Base-by-base conservation (phyloP, 2,329 filamentous ascomycete genomes). In the Colletotrichum lupini region DNA sequence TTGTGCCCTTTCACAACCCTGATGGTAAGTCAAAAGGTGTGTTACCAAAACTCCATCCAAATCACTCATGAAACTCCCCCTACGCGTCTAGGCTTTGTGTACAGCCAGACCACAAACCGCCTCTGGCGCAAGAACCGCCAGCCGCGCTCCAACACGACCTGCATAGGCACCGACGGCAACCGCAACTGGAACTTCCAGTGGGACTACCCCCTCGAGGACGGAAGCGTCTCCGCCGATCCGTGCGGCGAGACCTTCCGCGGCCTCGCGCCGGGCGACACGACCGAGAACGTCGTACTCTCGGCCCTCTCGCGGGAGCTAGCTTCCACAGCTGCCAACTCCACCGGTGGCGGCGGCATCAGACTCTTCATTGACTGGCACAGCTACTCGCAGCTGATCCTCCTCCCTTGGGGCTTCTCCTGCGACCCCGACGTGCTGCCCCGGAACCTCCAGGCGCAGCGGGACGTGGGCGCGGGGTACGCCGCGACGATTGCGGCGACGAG, bases 321-420 rank as follows among this genome's bases (percentile, higher is more conserved):
- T 4, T 78, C 79, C 2, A 79, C 79, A 19, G 37, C 74, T 2
- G 4, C 37, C 16, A 19, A 42, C 37, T 19, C 16, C 16, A 42
- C 37, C 1, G 16, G 37, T 3, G 35, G 35, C 4, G 83, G 85
- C 61, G 87, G 87, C 3, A 83, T 90, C 66, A 85, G 87, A 67
- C 81, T 89, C 14, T 92, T 88, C 81, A 86, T 91, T 77, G 90
- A 92, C 79, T 88, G 88, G 80, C 90, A 91, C 79, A 86, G 87
- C 26, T 91, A 91, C 81, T 83, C 84, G 16, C 88, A 91, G 76
- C 83, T 85, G 64, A 85, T 90, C 67, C 82, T 90, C 60, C 85
- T 87, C 22, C 87, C 85, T 8, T 91, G 89, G 78, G 89, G 89
- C 19, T 91, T 89, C 81, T 87, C 84, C 9, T 90, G 88, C 80